A percentile compares a stretch with the other conserved stretches of the same genome.
Conservation (phyloP, 2,329 filamentous ascomycete species). For the Epichloe sylvatica region DNA sequence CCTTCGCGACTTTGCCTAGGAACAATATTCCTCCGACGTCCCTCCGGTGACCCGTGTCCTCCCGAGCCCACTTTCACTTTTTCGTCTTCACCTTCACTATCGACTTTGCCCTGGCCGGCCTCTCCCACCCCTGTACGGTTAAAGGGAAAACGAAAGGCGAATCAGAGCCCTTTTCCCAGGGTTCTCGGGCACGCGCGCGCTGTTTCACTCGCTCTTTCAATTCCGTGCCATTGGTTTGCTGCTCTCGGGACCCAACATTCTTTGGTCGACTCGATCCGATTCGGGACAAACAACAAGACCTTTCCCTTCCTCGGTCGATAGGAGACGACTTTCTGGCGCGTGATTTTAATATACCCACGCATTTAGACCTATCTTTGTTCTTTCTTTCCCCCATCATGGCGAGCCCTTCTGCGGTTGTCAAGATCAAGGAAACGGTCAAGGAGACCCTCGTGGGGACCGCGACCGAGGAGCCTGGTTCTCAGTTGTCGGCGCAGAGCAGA, state of each 20-base stretch:
- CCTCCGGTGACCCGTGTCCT: slow-evolving; percentile 1
- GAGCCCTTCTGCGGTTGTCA: slow-evolving; percentile 26
- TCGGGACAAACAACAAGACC: neutral
- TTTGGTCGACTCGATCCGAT: neutral
- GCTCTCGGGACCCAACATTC: no score
- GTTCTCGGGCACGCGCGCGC: neutral
- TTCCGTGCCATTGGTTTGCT: neutral
- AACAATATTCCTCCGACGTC: neutral
- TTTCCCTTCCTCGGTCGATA: neutral
- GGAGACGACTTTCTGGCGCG: neutral
- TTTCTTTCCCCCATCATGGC: slow-evolving; percentile 16
- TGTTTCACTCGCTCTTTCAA: neutral
- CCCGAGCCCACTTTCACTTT: slow-evolving; percentile 1
- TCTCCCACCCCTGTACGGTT: neutral
- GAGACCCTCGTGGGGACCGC: slow-evolving; percentile 55
- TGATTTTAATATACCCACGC: no score
- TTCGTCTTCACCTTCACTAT: neutral
- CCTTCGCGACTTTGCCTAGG: neutral
- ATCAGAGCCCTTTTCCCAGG: neutral
- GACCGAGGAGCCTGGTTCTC: slow-evolving; percentile 32
- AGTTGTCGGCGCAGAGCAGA: slow-evolving; percentile 62
- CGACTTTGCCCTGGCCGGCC: neutral
- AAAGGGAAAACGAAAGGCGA: neutral
- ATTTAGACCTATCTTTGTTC: neutral
- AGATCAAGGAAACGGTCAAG: slow-evolving; percentile 60